Conservation (phyloP, 257 asterid genomes). For the Nicotiana obtusifolia region DNA sequence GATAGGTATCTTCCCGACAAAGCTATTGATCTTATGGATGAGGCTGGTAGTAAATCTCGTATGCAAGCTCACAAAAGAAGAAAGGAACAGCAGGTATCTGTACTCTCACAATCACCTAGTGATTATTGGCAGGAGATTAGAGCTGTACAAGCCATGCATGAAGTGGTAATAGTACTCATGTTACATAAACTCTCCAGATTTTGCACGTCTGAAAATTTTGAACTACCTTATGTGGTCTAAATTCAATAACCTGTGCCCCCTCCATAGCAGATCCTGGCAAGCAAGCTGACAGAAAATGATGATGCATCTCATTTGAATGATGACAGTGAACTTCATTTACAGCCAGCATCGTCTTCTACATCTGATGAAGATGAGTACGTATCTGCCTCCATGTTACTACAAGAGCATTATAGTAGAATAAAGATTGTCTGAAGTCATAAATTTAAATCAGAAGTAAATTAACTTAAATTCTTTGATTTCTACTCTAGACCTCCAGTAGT, state of each 20-base stretch:
- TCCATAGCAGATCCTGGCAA: slow-evolving; percentile 42
- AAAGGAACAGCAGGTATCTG: slow-evolving; percentile 60
- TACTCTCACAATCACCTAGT: slow-evolving; percentile 64
- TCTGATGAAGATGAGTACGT: slow-evolving; percentile 65
- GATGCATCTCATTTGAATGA: slow-evolving; percentile 31
- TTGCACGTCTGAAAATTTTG: not conserved
- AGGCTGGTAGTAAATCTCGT: slow-evolving; percentile 98
- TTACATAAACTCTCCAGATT: not conserved
- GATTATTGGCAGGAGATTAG: slow-evolving; percentile 93
- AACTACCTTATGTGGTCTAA: slow-evolving; percentile 11
- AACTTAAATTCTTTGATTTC: slow-evolving; percentile 12
- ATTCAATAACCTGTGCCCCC: not conserved
- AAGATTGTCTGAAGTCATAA: not conserved
- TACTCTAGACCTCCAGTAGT: slow-evolving; percentile 48
- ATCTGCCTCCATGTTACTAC: slow-evolving; percentile 14
- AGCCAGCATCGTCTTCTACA: slow-evolving; percentile 26
- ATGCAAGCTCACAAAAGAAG: slow-evolving; percentile 70
- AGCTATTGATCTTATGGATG: slow-evolving; percentile 95
- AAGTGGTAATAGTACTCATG: slow-evolving; percentile 36
- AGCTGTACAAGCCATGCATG: slow-evolving; percentile 71
- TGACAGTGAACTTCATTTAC: slow-evolving; percentile 25
- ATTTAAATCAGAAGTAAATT: slow-evolving; percentile 11
- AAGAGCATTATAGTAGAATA: not conserved
- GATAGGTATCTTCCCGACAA: slow-evolving; percentile 97
- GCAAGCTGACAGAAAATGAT: slow-evolving; percentile 37